Conservation (phyloP, 2,329 filamentous ascomycete genomes). For the Aotearoamyces nothofagi region DNA sequence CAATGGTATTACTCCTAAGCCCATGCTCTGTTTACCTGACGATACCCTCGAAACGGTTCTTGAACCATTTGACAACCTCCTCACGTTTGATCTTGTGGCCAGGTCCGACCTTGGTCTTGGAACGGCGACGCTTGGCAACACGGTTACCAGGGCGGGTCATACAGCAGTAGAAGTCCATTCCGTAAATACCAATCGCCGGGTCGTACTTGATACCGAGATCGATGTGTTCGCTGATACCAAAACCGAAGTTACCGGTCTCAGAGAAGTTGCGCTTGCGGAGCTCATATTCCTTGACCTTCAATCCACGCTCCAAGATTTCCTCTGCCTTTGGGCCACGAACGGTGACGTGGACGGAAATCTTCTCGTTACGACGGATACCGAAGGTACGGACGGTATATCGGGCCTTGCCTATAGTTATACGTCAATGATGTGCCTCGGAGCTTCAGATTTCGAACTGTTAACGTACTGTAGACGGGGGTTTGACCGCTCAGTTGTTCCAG, state of each 20-base stretch:
- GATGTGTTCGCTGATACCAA: slow-evolving; percentile 99
- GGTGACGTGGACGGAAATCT: slow-evolving; percentile 98
- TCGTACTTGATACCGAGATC: slow-evolving; percentile 99
- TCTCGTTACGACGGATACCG: slow-evolving; percentile 99
- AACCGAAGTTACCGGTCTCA: slow-evolving; percentile 99
- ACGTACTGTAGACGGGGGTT: slow-evolving; percentile 96
- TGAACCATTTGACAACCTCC: slow-evolving; percentile 98
- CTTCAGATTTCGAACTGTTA: slow-evolving; percentile 7
- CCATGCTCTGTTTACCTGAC: slow-evolving; percentile 62
- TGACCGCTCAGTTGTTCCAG: slow-evolving; percentile 99
- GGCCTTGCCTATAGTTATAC: slow-evolving; percentile 63
- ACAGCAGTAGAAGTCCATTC: slow-evolving; percentile 99
- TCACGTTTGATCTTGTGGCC: slow-evolving; percentile 85
- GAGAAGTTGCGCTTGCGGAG: slow-evolving; percentile 99
- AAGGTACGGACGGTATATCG: slow-evolving; percentile 99
- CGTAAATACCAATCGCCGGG: slow-evolving; percentile 95
- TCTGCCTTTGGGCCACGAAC: slow-evolving; percentile 98
- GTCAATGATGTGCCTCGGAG: slow-evolving; percentile 9
- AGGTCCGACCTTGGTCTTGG: slow-evolving; percentile 72
- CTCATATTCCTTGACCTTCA: slow-evolving; percentile 99
- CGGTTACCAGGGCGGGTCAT: slow-evolving; percentile 99
- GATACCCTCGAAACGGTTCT: slow-evolving; percentile 90
- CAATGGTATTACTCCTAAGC: slow-evolving; percentile 14
- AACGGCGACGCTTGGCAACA: slow-evolving; percentile 86
- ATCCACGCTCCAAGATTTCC: slow-evolving; percentile 99